Evolutionary conservation across 176 grass and related monocot genomes (phyloP).

Genomic region (Ananas comosus): DNA sequence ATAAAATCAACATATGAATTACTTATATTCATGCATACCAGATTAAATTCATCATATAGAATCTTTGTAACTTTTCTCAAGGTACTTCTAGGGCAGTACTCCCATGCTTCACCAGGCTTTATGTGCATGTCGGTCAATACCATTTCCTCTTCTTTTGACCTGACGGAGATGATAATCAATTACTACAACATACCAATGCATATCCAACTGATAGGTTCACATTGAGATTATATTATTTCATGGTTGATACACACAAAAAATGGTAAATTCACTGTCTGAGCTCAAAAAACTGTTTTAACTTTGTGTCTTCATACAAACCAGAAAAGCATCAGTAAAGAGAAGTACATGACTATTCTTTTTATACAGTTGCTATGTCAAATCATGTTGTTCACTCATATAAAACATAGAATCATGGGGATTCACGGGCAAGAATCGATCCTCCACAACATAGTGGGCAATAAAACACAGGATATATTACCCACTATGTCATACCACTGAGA

Average conservation of each 20-base stretch:
- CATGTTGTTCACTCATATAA: too few species aligned
- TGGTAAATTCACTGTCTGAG: too few species aligned
- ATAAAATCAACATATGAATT: constrained; percentile 9
- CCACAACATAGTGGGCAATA: too few species aligned
- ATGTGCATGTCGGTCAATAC: constrained; percentile 88
- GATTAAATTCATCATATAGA: constrained; percentile 71
- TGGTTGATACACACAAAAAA: neutral
- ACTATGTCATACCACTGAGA: too few species aligned
- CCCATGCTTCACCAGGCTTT: constrained; percentile 76
- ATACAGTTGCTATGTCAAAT: too few species aligned
- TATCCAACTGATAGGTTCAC: neutral
- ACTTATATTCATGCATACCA: constrained; percentile 41
- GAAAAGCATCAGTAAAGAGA: too few species aligned
- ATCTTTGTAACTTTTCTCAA: constrained; percentile 61
- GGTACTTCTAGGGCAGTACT: constrained; percentile 82
- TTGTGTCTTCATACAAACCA: too few species aligned
- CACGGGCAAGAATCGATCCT: too few species aligned
- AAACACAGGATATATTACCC: too few species aligned
- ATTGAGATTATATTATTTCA: neutral
- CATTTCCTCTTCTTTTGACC: constrained; percentile 84
- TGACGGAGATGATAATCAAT: constrained; percentile 22
- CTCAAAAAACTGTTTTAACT: too few species aligned
- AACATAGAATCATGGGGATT: too few species aligned
- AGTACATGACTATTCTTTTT: too few species aligned
- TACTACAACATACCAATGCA: constrained; percentile 9